Evolutionary conservation across 257 asterid genomes (phyloP).

Genomic region (Buddleja alternifolia): DNA sequence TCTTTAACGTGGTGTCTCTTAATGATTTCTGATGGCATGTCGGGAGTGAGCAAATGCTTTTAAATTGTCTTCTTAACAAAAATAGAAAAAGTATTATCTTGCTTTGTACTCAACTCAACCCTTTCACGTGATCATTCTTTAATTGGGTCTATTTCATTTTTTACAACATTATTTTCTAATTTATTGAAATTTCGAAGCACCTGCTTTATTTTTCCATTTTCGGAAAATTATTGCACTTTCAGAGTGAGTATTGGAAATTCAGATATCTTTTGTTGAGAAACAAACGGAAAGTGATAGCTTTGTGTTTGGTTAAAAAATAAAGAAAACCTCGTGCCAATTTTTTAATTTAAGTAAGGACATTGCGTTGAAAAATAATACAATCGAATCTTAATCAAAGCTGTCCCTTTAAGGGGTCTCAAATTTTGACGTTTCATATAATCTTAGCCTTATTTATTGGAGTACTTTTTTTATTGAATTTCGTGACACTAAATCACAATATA

Average conservation of each 20-base stretch:
- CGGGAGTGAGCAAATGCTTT: background rate
- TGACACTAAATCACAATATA: too few species aligned
- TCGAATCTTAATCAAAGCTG: conserved; percentile 25
- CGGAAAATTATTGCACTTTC: conserved; percentile 20
- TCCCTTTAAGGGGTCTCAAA: background rate
- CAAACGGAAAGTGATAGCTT: conserved; percentile 2
- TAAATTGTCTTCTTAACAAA: background rate
- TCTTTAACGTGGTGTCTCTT: background rate
- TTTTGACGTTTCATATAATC: too few species aligned
- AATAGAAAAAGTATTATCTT: background rate
- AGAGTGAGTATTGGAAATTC: conserved; percentile 15
- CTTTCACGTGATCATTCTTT: conserved; percentile 25
- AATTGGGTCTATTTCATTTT: conserved; percentile 29
- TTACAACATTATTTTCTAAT: conserved; percentile 16
- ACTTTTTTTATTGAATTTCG: too few species aligned
- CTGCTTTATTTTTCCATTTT: background rate
- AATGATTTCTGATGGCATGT: conserved; percentile 25
- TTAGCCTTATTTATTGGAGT: too few species aligned
- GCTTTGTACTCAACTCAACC: background rate
- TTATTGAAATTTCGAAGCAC: background rate
- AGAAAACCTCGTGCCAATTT: background rate
- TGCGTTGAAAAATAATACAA: background rate
- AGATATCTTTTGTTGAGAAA: conserved; percentile 4
- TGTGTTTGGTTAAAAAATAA: conserved; percentile 17
- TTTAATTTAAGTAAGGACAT: background rate